A percentile compares a stretch with the other conserved stretches of the same genome.
Evolutionary conservation across 2,329 filamentous ascomycete genomes (phyloP).

Genomic region (Diaporthe citrichinensis): DNA sequence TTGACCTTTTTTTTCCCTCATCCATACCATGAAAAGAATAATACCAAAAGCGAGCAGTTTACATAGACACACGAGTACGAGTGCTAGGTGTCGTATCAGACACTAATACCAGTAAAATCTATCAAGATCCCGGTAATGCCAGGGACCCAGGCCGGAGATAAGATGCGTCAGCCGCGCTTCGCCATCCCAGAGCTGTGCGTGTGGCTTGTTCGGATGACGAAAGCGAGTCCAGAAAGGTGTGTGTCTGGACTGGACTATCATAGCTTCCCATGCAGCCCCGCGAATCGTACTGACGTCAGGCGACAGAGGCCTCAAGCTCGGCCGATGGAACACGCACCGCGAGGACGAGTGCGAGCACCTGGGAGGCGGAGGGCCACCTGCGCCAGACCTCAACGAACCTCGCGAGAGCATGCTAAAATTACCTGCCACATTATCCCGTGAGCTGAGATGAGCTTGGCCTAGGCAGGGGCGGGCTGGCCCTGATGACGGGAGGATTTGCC

Average conservation of each 20-base stretch:
- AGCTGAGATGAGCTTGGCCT: slow-evolving; percentile 9
- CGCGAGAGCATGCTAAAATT: slow-evolving; percentile 15
- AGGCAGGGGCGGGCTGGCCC: slow-evolving; percentile 22
- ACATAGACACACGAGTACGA: neutral
- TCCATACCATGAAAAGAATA: neutral
- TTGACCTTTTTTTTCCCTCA: neutral
- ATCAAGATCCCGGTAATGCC: slow-evolving; percentile 2
- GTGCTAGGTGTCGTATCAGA: neutral
- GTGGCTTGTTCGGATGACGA: slow-evolving; percentile 21
- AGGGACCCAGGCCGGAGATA: slow-evolving; percentile 9
- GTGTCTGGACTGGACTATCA: neutral
- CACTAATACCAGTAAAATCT: neutral
- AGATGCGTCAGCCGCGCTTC: neutral
- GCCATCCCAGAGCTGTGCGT: neutral
- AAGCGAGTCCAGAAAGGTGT: neutral
- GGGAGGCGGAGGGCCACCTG: neutral
- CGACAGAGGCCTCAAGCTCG: slow-evolving; percentile 29
- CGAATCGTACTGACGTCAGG: slow-evolving; percentile 36
- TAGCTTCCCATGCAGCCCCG: slow-evolving; percentile 17
- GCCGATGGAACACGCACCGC: slow-evolving; percentile 17
- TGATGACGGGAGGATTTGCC: slow-evolving; percentile 32
- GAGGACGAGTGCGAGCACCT: neutral
- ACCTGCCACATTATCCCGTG: slow-evolving; percentile 4
- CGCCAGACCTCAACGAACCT: slow-evolving; percentile 15
- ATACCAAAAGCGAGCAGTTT: neutral